Percentiles rank a stretch among this genome's conserved stretches.
Conservation (phyloP, 139 green algal genomes). For the Picochlorum sp. region DNA sequence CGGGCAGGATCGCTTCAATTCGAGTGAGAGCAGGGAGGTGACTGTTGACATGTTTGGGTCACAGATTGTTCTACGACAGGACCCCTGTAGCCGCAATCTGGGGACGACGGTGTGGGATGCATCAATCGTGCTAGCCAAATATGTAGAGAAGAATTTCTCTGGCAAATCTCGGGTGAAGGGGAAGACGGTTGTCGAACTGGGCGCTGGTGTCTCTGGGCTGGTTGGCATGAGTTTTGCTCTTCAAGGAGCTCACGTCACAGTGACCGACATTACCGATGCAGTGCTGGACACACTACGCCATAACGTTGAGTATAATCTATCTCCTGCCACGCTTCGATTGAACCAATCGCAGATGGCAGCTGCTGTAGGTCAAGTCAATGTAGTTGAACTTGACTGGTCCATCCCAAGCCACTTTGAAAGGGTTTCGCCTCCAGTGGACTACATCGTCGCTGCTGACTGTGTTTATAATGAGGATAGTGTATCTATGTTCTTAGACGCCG, state of each 20-base stretch:
- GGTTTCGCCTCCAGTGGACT: conserved; percentile 56
- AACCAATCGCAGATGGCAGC: not conserved
- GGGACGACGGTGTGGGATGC: conserved; percentile 90
- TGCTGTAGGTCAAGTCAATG: conserved; percentile 38
- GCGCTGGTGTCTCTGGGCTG: conserved; percentile 71
- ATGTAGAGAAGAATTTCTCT: conserved; percentile 82
- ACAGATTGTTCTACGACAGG: conserved; percentile 33
- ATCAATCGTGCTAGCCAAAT: conserved; percentile 86
- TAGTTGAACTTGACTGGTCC: conserved; percentile 71
- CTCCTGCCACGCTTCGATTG: conserved; percentile 27
- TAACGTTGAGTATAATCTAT: conserved; percentile 75
- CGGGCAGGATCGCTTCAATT: no score
- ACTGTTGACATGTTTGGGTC: no score
- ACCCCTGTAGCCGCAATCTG: conserved; percentile 71
- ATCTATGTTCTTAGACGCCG: conserved; percentile 18
- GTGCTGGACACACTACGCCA: conserved; percentile 62
- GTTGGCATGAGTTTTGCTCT: conserved; percentile 42
- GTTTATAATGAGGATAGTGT: conserved; percentile 71
- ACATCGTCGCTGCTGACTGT: conserved; percentile 65
- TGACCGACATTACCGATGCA: conserved; percentile 53
- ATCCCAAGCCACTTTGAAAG: conserved; percentile 20
- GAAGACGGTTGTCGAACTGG: conserved; percentile 75
- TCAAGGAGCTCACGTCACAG: conserved; percentile 51
- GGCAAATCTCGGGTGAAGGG: conserved; percentile 36
- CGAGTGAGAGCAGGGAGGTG: no score